These are phyloP conservation scores for Russula abietina DNA, from an alignment of 768 basidiomycete genomes.

Conservation along the genomic window DNA sequence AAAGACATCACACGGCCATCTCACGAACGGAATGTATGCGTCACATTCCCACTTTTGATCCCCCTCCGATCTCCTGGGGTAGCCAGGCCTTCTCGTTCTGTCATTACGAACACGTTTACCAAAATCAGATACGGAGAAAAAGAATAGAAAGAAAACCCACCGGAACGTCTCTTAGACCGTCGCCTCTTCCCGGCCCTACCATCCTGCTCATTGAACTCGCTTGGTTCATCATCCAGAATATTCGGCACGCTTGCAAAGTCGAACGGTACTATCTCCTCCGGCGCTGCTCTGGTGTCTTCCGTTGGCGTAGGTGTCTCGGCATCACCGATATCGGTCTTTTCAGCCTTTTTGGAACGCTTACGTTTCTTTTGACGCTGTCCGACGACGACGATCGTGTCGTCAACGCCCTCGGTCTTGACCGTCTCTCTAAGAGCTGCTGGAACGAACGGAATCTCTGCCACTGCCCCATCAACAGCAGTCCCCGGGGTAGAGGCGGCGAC, in stretches of 20 bases:
- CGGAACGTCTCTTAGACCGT: slow-evolving; percentile 35
- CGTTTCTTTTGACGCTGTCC: slow-evolving; percentile 65
- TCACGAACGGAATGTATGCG: slow-evolving; percentile 31
- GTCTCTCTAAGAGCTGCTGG: slow-evolving; percentile 53
- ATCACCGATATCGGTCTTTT: slow-evolving; percentile 23
- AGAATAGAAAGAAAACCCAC: background rate
- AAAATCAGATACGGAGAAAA: background rate
- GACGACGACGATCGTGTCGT: slow-evolving; percentile 68
- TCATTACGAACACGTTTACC: background rate
- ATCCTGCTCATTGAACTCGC: slow-evolving; percentile 33
- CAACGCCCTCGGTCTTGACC: slow-evolving; percentile 32
- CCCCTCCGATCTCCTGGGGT: slow-evolving; percentile 33
- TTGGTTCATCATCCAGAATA: slow-evolving; percentile 53
- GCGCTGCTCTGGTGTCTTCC: slow-evolving; percentile 26
- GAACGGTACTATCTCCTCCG: slow-evolving; percentile 41
- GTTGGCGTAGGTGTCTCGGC: slow-evolving; percentile 18
- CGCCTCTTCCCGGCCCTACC: slow-evolving; percentile 29
- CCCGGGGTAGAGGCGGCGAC: slow-evolving; percentile 7
- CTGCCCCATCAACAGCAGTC: slow-evolving; percentile 33
- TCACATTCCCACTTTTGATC: slow-evolving; percentile 33
- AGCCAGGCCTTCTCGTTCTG: slow-evolving; percentile 28
- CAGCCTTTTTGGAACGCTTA: slow-evolving; percentile 42
- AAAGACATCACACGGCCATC: background rate
- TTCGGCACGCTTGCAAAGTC: slow-evolving; percentile 68
- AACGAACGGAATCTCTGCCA: slow-evolving; percentile 73